These are phyloP conservation scores for Leptographium wingfieldii DNA, from an alignment of 2,329 filamentous ascomycete species.

Conservation along the genomic window DNA sequence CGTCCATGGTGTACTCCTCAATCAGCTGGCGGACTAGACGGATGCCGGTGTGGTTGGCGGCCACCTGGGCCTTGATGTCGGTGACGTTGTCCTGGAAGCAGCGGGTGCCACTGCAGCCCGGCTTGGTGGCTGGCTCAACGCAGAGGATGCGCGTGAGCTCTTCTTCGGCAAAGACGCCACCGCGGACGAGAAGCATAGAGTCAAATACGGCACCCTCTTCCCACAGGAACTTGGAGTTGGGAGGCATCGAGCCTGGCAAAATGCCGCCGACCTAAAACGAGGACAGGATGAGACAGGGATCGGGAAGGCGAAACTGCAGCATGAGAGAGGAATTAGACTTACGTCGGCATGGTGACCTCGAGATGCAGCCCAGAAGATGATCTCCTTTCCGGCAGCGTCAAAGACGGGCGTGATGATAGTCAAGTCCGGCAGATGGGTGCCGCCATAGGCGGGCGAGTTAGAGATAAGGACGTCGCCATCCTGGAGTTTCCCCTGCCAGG, in stretches of 20 bases:
- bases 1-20: conserved; percentile 44
- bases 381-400: conserved; percentile 45
- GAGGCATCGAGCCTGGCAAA: conserved; percentile 70
- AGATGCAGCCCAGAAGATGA: conserved; percentile 71
- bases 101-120: conserved; percentile 56
- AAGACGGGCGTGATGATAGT: conserved; percentile 72
- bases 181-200: conserved; percentile 57
- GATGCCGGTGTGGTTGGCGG: conserved; percentile 64
- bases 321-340: not conserved
- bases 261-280: conserved; percentile 37
- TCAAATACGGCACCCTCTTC: conserved; percentile 54
- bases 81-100: not conserved
- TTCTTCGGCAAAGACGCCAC: conserved; percentile 66
- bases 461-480: conserved; percentile 71
- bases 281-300: not conserved
- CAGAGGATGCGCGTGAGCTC: conserved; percentile 51
- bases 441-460: conserved; percentile 48
- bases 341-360: conserved; percentile 66
- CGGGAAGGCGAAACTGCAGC: not conserved
- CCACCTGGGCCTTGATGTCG: conserved; percentile 55
- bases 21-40: conserved; percentile 59
- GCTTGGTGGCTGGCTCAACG: conserved; percentile 52
- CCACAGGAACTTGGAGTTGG: conserved; percentile 51
- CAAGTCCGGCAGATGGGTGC: conserved; percentile 69
- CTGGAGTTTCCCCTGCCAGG: conserved; percentile 65